Base-by-base conservation (phyloP, 2,329 filamentous ascomycete genomes). In the Aulographum hederae region DNA sequence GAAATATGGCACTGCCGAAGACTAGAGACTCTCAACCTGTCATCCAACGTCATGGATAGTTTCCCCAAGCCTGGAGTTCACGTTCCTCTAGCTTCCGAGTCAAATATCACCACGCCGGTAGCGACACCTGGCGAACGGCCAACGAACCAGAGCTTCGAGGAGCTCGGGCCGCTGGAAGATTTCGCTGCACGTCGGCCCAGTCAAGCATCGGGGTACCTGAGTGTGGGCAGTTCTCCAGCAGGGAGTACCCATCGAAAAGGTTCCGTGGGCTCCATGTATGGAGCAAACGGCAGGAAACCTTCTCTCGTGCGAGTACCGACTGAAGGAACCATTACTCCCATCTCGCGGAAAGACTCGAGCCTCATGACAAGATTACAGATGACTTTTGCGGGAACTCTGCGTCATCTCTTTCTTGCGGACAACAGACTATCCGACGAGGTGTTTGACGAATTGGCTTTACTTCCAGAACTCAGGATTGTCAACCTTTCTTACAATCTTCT, bases 1-100 rank as follows among this genome's bases (percentile, higher is more conserved):
- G 89, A 98, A 47, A 67, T 98, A n/a, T 98, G 89, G 89, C 86
- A 81, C 63, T 86, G 86, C 32, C 76, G 77, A 43, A 84, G 78
- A 47, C 57, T 98, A 33, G 85, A 95, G 52, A 86, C 78, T 0
- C 67, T 98, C 36, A 98, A 98, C 44, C 75, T 92, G 10, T 95
- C 86, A 1, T 94, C 89, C 8, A 98, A 98, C 43, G 76, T 95
- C 5, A 63, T 98, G 14, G 78, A 85, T 31, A 73, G 70, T 26
- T 95, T 98, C 47, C 89, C 89, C 1, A 94, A 92, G 48, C 81
- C 81, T 15, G 61, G 63, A 28, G 54, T 74, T 2, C 77, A 77
- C 6, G 72, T 80, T 30, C 48, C 52, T 37, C 36, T 46, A 5
- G 33, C 51, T 15, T 40, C 41, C 12, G 51, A 56, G 18, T 21